These are phyloP conservation scores for Rosa hybrid DNA, from an alignment of 331 rosid species.

Conservation along the genomic window DNA sequence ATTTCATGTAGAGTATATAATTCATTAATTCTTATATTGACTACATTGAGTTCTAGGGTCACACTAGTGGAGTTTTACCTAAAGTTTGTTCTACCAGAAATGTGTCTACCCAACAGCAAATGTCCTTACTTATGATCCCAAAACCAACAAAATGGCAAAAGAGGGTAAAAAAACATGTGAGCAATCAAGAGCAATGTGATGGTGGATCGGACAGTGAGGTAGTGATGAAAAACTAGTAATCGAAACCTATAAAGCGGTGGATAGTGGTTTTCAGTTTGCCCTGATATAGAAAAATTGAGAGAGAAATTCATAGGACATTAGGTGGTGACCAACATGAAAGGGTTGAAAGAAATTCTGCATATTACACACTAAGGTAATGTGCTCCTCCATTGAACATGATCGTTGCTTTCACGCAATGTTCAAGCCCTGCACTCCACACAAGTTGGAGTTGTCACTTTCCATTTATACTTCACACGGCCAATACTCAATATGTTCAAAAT, in stretches of 20 bases:
- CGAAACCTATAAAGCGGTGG: background rate
- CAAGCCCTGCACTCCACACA: conserved; percentile 4
- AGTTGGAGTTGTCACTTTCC: conserved; percentile 8
- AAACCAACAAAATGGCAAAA: background rate
- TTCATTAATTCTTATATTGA: background rate
- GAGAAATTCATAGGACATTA: background rate
- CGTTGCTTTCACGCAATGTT: background rate
- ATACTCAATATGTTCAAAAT: background rate
- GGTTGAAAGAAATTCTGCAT: background rate
- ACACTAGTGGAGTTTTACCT: background rate
- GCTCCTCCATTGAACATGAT: conserved; percentile 18
- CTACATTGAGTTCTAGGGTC: background rate
- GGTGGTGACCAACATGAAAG: conserved; percentile 13
- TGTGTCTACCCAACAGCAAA: background rate
- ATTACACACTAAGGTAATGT: background rate
- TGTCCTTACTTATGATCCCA: background rate
- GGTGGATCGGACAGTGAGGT: background rate
- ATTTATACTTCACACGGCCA: background rate
- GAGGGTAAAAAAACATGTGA: background rate
- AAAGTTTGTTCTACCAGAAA: background rate
- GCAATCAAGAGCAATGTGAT: background rate
- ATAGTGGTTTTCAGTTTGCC: background rate
- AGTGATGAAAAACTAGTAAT: background rate
- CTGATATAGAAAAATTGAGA: background rate
- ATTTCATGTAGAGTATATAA: background rate